Conservation (phyloP, 2,329 filamentous ascomycete genomes). For the Colletotrichum sp. region DNA sequence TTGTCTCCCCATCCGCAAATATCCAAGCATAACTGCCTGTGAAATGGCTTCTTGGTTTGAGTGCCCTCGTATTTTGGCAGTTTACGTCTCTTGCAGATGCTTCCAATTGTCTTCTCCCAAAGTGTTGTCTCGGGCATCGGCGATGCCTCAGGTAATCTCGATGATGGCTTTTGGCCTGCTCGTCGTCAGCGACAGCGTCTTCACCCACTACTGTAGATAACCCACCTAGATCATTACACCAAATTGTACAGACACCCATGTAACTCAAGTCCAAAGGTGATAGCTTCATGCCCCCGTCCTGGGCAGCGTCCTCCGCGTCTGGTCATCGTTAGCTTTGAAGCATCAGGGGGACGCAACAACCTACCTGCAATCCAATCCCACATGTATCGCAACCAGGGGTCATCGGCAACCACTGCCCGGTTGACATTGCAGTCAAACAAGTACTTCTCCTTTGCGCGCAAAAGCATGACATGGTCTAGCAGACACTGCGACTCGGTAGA, state of each 20-base stretch:
- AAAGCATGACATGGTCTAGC: conserved; percentile 62
- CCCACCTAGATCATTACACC: conserved; percentile 71
- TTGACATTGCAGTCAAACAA: conserved; percentile 71
- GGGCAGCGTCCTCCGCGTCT: conserved; percentile 69
- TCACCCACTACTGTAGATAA: background rate
- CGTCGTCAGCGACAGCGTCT: conserved; percentile 17
- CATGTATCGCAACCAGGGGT: conserved; percentile 77
- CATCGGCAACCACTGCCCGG: conserved; percentile 69
- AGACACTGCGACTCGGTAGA: conserved; percentile 56
- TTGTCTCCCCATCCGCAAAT: conserved; percentile 76
- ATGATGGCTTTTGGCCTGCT: conserved; percentile 52
- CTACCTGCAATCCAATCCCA: conserved; percentile 77
- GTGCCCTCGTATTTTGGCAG: conserved; percentile 69
- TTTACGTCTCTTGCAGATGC: conserved; percentile 66
- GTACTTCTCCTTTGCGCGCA: conserved; percentile 66
- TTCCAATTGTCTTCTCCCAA: conserved; percentile 67
- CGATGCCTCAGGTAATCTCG: conserved; percentile 51
- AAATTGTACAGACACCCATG: conserved; percentile 75
- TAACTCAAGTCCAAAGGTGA: conserved; percentile 75
- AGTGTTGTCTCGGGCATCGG: conserved; percentile 51
- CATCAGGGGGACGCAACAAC: conserved; percentile 26
- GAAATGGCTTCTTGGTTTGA: conserved; percentile 68
- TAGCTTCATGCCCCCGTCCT: conserved; percentile 73
- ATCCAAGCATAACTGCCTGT: conserved; percentile 76
- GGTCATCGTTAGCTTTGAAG: conserved; percentile 23